These are phyloP conservation scores for Epithemia pelagica DNA, from an alignment of 108 stramenopile species.

Conservation along the genomic window DNA sequence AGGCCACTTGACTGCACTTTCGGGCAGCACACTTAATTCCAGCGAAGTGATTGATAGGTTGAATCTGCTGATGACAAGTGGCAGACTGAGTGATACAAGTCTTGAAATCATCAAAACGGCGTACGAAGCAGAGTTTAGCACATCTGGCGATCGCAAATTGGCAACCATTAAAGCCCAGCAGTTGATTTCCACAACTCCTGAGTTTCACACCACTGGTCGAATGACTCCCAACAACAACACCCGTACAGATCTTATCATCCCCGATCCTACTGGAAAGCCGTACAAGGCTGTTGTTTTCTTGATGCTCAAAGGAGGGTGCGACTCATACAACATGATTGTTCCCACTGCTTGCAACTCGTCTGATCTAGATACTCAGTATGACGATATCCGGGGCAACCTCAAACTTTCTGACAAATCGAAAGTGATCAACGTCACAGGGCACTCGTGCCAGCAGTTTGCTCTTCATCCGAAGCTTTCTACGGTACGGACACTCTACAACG, in stretches of 20 bases:
- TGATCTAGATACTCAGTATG: slow-evolving; percentile 15
- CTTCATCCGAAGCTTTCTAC: slow-evolving; percentile 31
- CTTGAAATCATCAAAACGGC: not conserved
- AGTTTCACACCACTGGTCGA: slow-evolving; percentile 57
- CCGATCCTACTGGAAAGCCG: slow-evolving; percentile 13
- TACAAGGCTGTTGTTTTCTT: slow-evolving; percentile 61
- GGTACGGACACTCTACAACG: slow-evolving; percentile 45
- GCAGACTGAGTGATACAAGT: slow-evolving; percentile 23
- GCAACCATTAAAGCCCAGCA: slow-evolving; percentile 13
- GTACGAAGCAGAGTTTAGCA: slow-evolving; percentile 16
- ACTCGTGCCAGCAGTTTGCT: slow-evolving; percentile 53
- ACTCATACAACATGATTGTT: slow-evolving; percentile 42
- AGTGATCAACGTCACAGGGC: slow-evolving; percentile 25
- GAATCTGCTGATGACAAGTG: slow-evolving; percentile 37
- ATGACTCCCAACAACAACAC: not conserved
- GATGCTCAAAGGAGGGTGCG: slow-evolving; percentile 39
- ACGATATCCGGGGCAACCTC: slow-evolving; percentile 7
- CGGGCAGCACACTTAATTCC: not conserved
- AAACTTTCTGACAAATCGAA: slow-evolving; percentile 5
- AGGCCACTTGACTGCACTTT: not conserved
- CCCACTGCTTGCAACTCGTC: slow-evolving; percentile 5
- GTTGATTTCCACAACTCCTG: slow-evolving; percentile 34
- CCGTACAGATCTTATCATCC: slow-evolving; percentile 2
- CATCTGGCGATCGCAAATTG: slow-evolving; percentile 15
- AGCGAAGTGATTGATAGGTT: slow-evolving; percentile 38